A percentile compares a stretch with the other conserved stretches of the same genome.
phyloP scores from a whole-genome alignment of 148 eudicot genomes.

The Cornus suecica region DNA sequence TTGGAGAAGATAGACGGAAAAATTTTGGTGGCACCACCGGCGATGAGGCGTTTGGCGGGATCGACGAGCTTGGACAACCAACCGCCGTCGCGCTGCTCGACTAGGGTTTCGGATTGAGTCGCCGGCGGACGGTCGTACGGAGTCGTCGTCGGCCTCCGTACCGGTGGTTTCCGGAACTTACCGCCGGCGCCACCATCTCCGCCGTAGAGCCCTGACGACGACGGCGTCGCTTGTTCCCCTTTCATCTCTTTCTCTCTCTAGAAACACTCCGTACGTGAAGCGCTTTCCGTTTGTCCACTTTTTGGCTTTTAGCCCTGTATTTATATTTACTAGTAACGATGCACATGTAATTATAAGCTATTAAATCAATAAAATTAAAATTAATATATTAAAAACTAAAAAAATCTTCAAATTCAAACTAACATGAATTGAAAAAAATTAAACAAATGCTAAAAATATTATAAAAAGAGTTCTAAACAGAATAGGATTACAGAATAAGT shows the following conservation, averaged over 20 bases:
- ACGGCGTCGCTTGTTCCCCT: slow-evolving; percentile 27
- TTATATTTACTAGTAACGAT: too few species aligned
- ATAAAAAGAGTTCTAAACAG: too few species aligned
- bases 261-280: background rate
- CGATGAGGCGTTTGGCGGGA: slow-evolving; percentile 60
- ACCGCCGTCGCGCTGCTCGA: slow-evolving; percentile 17
- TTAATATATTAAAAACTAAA: too few species aligned
- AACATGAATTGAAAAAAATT: too few species aligned
- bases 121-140: slow-evolving; percentile 63
- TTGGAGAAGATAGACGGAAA: slow-evolving; percentile 50
- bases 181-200: slow-evolving; percentile 58
- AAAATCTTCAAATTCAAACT: too few species aligned
- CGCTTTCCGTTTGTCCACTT: background rate
- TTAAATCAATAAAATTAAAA: too few species aligned
- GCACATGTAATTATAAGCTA: too few species aligned
- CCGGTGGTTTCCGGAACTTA: slow-evolving; percentile 36
- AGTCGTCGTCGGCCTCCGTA: slow-evolving; percentile 44
- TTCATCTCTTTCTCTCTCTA: slow-evolving; percentile 13
- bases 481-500: too few species aligned
- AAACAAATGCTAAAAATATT: too few species aligned
- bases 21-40: slow-evolving; percentile 61
- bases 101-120: slow-evolving; percentile 12
- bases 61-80: slow-evolving; percentile 67
- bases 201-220: slow-evolving; percentile 25
- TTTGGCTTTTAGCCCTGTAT: background rate